Evolutionary conservation across 2,329 filamentous ascomycete species (phyloP).

Genomic region (Ophiostoma pallidulum): DNA sequence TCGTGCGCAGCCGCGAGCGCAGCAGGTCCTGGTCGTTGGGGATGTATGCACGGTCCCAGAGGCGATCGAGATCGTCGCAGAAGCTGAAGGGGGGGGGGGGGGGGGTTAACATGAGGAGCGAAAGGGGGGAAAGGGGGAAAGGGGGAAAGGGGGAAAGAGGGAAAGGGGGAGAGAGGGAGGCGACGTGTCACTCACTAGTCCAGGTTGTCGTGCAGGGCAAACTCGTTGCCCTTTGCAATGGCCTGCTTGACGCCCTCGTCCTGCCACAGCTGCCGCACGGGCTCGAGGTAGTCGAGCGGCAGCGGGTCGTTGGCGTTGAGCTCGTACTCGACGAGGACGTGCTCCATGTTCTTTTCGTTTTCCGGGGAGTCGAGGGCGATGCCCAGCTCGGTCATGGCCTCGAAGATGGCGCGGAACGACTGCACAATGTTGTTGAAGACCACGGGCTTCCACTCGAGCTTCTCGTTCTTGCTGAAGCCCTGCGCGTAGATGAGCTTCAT

Average conservation of each 20-base stretch:
- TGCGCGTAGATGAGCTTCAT: conserved; percentile 97
- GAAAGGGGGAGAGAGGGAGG: no score
- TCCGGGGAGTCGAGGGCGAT: conserved; percentile 69
- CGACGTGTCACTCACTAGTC: conserved; percentile 87
- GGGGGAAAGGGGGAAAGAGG: background rate
- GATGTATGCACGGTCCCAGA: conserved; percentile 69
- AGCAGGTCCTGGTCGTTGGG: conserved; percentile 93
- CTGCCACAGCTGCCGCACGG: conserved; percentile 75
- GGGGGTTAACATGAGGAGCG: background rate
- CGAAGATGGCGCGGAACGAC: conserved; percentile 80
- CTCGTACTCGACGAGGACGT: conserved; percentile 71
- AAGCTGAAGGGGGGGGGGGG: no score
- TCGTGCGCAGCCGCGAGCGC: conserved; percentile 80
- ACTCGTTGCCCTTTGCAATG: conserved; percentile 93
- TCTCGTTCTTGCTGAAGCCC: conserved; percentile 82
- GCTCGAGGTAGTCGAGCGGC: conserved; percentile 65
- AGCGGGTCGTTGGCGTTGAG: conserved; percentile 74
- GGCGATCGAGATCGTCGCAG: conserved; percentile 65
- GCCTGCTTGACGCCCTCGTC: conserved; percentile 77
- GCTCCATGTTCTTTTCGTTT: conserved; percentile 73
- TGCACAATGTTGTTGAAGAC: conserved; percentile 93
- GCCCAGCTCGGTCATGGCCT: conserved; percentile 79
- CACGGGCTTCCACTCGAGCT: conserved; percentile 87
- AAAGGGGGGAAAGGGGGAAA: background rate
- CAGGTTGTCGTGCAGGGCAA: conserved; percentile 90